phyloP scores from a whole-genome alignment of 176 grass and related monocot species.

The Carex kokanica region DNA sequence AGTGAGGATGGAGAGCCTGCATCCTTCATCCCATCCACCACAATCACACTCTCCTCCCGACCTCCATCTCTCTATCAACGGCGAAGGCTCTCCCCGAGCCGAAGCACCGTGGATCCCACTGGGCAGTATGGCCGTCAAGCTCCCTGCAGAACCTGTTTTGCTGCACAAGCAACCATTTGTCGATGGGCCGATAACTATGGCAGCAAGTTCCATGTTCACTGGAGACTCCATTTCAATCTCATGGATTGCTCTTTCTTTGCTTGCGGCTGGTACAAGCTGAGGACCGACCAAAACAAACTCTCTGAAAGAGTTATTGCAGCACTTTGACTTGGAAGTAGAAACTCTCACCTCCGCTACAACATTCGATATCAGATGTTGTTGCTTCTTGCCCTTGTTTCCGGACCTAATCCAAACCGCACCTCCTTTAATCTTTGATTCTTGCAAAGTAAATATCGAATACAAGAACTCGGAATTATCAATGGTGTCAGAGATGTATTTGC shows the following conservation, averaged over 20 bases:
- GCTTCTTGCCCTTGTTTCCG: conserved; percentile 67
- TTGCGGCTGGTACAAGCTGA: conserved; percentile 29
- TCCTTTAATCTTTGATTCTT: conserved; percentile 62
- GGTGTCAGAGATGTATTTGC: conserved; percentile 18
- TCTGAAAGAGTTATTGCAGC: conserved; percentile 35
- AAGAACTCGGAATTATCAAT: conserved; percentile 45
- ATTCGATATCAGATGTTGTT: conserved; percentile 59
- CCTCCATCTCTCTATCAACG: conserved; percentile 87
- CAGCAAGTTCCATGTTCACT: conserved; percentile 56
- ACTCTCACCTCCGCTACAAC: conserved; percentile 59
- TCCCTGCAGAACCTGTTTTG: conserved; percentile 24
- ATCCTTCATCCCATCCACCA: conserved; percentile 98
- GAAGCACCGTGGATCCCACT: conserved; percentile 65
- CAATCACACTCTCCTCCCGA: conserved; percentile 83
- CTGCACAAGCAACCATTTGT: conserved; percentile 29
- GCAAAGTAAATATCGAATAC: conserved; percentile 67
- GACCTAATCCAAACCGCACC: conserved; percentile 47
- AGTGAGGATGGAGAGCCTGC: conserved; percentile 54
- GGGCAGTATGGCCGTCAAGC: conserved; percentile 55
- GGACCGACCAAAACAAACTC: conserved; percentile 84
- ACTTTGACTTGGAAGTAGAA: conserved; percentile 41
- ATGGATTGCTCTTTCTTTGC: conserved; percentile 32
- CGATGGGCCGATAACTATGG: conserved; percentile 52
- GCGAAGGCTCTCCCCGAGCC: conserved; percentile 43
- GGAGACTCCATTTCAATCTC: conserved; percentile 23